phyloP scores from a whole-genome alignment of 441 rosid genomes.

The Daphne laureola region DNA sequence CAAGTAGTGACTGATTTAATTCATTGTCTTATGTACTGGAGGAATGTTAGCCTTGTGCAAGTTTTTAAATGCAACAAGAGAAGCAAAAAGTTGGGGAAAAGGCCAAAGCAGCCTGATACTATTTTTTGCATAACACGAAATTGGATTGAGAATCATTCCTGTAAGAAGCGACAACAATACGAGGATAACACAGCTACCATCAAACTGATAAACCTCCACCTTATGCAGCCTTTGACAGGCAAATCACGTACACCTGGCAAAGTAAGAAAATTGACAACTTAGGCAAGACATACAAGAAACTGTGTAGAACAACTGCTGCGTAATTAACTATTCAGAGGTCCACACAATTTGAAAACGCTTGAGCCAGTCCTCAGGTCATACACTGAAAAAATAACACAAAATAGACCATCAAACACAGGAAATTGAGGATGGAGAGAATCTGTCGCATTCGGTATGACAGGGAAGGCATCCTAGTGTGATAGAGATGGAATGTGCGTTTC shows the following conservation, averaged over 20 bases:
- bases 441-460: conserved; percentile 2
- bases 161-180: conserved; percentile 5
- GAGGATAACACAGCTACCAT: conserved; percentile 6
- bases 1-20: conserved; percentile 20
- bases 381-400: neutral
- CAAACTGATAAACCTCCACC: conserved; percentile 12
- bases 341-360: neutral
- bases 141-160: neutral
- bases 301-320: neutral
- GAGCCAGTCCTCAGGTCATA: neutral
- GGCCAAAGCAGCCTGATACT: conserved; percentile 7
- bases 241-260: conserved; percentile 11
- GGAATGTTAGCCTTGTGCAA: conserved; percentile 7
- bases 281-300: neutral
- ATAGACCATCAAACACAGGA: conserved; percentile 3
- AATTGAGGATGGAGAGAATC: neutral
- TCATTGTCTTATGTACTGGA: conserved; percentile 15
- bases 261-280: neutral
- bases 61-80: conserved; percentile 8
- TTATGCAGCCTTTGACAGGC: conserved; percentile 9
- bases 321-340: neutral
- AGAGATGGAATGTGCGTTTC: too few species aligned
- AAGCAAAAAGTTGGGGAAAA: conserved; percentile 3
- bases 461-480: neutral
- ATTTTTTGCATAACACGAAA: conserved; percentile 3